Percentiles rank a stretch among this genome's conserved stretches.
Evolutionary conservation across 768 basidiomycete genomes (phyloP).

Genomic region (Phylloporus sp.): DNA sequence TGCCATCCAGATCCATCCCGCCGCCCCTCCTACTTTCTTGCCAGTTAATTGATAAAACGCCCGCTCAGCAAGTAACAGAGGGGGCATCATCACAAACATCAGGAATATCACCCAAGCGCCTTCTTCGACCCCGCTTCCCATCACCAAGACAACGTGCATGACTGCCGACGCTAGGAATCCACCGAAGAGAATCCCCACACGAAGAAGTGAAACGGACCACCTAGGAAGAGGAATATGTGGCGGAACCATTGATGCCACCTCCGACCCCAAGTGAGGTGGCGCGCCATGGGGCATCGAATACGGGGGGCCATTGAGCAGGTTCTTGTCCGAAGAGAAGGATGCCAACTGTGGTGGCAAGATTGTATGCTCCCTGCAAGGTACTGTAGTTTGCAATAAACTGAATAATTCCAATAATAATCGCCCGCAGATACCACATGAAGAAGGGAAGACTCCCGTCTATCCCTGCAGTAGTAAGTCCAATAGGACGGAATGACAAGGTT

Average conservation of each 20-base stretch:
- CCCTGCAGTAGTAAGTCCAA: conserved; percentile 13
- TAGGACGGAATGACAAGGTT: conserved; percentile 42
- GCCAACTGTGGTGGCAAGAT: conserved; percentile 21
- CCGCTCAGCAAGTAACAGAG: conserved; percentile 48
- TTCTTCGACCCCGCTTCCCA: conserved; percentile 45
- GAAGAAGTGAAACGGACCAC: conserved; percentile 18
- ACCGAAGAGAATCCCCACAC: conserved; percentile 47
- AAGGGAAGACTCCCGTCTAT: conserved; percentile 27
- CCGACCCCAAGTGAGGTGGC: conserved; percentile 35
- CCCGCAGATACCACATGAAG: conserved; percentile 31
- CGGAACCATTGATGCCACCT: conserved; percentile 40
- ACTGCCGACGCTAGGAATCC: conserved; percentile 55
- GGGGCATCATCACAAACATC: conserved; percentile 53
- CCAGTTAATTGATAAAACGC: conserved; percentile 21
- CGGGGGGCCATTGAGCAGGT: conserved; percentile 32
- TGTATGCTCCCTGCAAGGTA: conserved; percentile 38
- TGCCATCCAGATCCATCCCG: conserved; percentile 36
- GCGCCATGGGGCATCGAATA: conserved; percentile 33
- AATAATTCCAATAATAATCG: conserved; percentile 42
- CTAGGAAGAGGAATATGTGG: conserved; percentile 28
- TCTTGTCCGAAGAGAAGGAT: conserved; percentile 29
- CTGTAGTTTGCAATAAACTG: conserved; percentile 44
- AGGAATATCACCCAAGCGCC: conserved; percentile 41
- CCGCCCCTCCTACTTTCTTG: conserved; percentile 25
- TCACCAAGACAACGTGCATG: conserved; percentile 49